phyloP scores from a whole-genome alignment of 345 rosid genomes.

The Lumnitzera littorea region DNA sequence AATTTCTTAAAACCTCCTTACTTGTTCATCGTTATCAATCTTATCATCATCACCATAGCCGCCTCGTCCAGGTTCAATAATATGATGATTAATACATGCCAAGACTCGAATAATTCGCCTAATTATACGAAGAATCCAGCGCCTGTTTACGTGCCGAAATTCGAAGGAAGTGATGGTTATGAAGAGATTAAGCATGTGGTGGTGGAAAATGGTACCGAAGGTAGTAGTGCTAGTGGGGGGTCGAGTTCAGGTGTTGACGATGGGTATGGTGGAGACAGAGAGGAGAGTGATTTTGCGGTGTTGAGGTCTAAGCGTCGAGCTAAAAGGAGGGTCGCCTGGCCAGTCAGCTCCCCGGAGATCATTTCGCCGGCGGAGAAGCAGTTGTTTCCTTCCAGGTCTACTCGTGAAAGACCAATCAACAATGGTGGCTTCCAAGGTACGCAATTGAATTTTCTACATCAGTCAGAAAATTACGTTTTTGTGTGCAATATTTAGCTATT shows the following conservation, averaged over 20 bases:
- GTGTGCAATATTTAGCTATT: too few species aligned
- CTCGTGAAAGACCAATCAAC: constrained; percentile 28
- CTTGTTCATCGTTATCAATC: constrained; percentile 37
- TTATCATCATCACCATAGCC: constrained; percentile 45
- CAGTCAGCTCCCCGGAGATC: constrained; percentile 17
- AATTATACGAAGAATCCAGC: too few species aligned
- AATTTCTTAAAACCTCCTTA: constrained; percentile 59
- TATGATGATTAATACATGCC: too few species aligned
- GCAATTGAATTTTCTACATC: too few species aligned
- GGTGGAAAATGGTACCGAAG: constrained; percentile 15
- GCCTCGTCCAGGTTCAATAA: constrained; percentile 36
- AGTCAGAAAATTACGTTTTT: too few species aligned
- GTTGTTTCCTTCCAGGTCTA: constrained; percentile 36
- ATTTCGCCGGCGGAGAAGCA: constrained; percentile 32
- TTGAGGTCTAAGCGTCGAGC: constrained; percentile 12
- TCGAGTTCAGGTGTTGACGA: too few species aligned
- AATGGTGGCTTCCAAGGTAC: constrained; percentile 1
- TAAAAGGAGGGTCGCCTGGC: constrained; percentile 14
- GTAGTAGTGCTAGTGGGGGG: not conserved
- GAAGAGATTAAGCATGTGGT: constrained; percentile 6
- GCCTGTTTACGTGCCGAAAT: not conserved
- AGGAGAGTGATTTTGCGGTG: constrained; percentile 4
- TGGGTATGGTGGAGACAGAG: not conserved
- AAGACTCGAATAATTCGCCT: too few species aligned
- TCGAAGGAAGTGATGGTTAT: not conserved